Evolutionary conservation across 129 eudicot species (phyloP).

Genomic region (Flaveria robusta): DNA sequence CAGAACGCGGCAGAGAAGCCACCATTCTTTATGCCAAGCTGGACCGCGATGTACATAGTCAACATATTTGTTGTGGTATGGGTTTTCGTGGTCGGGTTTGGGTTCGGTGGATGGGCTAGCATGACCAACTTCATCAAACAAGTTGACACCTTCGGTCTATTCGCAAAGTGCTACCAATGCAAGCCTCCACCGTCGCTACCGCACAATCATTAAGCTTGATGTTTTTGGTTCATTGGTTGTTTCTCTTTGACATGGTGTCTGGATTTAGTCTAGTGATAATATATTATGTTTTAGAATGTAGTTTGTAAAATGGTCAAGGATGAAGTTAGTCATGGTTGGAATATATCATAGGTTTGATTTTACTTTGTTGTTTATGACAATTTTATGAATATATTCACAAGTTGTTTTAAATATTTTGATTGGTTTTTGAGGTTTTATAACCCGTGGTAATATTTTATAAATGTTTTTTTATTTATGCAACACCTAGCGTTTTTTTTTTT

Average conservation of each 20-base stretch:
- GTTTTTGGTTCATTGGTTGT: constrained; percentile 32
- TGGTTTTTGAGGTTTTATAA: not conserved
- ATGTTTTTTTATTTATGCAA: not conserved
- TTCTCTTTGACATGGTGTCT: constrained; percentile 28
- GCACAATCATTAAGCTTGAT: constrained; percentile 32
- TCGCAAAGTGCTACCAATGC: constrained; percentile 75
- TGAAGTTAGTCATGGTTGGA: constrained; percentile 32
- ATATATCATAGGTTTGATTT: constrained; percentile 33
- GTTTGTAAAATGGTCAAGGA: constrained; percentile 37
- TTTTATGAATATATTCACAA: constrained; percentile 33
- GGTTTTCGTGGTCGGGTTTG: constrained; percentile 61
- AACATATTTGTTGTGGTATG: constrained; percentile 58
- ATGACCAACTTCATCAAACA: constrained; percentile 64
- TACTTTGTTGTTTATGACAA: constrained; percentile 32
- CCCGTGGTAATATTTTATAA: not conserved
- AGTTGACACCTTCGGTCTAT: constrained; percentile 64
- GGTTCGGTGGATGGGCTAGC: constrained; percentile 81
- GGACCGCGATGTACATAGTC: constrained; percentile 58
- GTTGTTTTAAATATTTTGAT: constrained; percentile 18
- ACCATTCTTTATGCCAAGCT: constrained; percentile 63
- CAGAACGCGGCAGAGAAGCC: constrained; percentile 79
- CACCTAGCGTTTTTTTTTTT: too few relatives aligned
- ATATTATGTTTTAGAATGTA: constrained; percentile 22
- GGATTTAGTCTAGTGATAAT: constrained; percentile 34
- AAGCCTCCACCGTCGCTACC: constrained; percentile 41